These are phyloP conservation scores for Gossypium lobatum DNA, from an alignment of 441 rosid species.

Conservation along the genomic window DNA sequence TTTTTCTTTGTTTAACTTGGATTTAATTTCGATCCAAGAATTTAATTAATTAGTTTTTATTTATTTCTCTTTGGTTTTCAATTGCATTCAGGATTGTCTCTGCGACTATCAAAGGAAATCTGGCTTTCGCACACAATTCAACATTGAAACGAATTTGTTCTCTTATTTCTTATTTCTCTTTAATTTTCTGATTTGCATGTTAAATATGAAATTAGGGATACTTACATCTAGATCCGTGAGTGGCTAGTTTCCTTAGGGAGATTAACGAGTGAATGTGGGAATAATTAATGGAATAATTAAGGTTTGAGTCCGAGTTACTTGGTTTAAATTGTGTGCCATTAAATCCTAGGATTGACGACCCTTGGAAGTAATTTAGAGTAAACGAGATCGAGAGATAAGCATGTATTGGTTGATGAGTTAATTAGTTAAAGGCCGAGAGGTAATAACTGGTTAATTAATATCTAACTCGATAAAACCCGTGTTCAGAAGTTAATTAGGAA, in stretches of 20 bases:
- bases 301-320: not conserved
- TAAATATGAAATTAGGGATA: no score
- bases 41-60: no score
- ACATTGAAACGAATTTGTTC: not conserved
- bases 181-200: no score
- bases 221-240: no score
- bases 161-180: no score
- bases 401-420: not conserved
- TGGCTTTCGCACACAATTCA: not conserved
- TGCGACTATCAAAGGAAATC: not conserved
- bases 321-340: not conserved
- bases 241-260: no score
- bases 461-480: not conserved
- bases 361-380: not conserved
- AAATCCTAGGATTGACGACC: not conserved
- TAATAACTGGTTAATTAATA: not conserved
- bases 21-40: not conserved
- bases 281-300: no score
- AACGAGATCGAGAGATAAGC: not conserved
- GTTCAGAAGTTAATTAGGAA: not conserved
- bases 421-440: not conserved
- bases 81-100: not conserved
- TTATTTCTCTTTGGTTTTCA: not conserved
- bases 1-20: not conserved
- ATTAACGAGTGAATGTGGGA: no score